These are phyloP conservation scores for Vitis riparia DNA, from an alignment of 164 flowering plant genomes.

Conservation along the genomic window DNA sequence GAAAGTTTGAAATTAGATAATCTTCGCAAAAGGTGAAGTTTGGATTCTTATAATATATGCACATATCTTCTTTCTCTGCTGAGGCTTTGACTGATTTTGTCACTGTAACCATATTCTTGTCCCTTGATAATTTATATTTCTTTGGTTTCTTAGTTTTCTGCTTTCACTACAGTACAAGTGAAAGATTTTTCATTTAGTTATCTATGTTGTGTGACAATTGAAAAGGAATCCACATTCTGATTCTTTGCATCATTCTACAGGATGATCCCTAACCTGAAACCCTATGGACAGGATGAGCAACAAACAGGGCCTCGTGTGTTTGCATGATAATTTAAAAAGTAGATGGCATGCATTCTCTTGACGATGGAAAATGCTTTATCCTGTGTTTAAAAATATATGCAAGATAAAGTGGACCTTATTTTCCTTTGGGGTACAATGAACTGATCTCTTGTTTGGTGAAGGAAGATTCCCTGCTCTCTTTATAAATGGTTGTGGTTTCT, in stretches of 20 bases:
- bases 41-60: not conserved
- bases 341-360: not conserved
- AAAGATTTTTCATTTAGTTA: not conserved
- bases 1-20: slow-evolving; percentile 80
- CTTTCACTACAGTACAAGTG: not conserved
- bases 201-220: not conserved
- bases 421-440: no score
- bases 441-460: no score
- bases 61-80: not conserved
- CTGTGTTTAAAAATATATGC: no score
- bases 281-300: not conserved
- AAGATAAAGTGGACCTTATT: no score
- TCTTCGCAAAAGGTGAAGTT: slow-evolving; percentile 72
- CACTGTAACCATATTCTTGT: not conserved
- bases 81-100: not conserved
- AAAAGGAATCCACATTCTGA: not conserved
- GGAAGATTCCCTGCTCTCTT: no score
- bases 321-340: not conserved
- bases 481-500: no score
- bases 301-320: not conserved
- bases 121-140: not conserved
- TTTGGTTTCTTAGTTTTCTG: not conserved
- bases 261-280: not conserved
- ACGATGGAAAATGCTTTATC: not conserved
- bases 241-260: not conserved